These are phyloP conservation scores for Citrus australasica DNA, from an alignment of 345 rosid species.

Conservation along the genomic window DNA sequence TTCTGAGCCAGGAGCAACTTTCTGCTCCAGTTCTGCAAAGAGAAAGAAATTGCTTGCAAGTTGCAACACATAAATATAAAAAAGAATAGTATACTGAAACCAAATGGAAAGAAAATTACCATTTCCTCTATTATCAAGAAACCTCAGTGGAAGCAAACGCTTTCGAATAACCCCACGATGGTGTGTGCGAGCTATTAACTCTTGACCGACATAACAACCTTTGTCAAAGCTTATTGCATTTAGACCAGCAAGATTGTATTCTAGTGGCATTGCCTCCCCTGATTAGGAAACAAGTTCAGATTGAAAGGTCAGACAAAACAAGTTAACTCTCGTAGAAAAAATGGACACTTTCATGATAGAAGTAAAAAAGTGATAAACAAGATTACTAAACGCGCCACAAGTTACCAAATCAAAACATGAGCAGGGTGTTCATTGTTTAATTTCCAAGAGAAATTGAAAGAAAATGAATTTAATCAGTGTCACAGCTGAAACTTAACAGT, in stretches of 20 bases:
- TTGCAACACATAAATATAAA: not conserved
- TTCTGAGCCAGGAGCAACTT: conserved; percentile 62
- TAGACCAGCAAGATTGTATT: conserved; percentile 78
- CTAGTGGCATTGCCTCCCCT: conserved; percentile 95
- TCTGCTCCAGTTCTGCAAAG: conserved; percentile 47
- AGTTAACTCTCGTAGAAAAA: not conserved
- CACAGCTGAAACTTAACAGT: not conserved
- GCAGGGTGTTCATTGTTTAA: not conserved
- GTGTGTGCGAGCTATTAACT: conserved; percentile 90
- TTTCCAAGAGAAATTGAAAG: not conserved
- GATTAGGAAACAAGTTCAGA: conserved; percentile 5
- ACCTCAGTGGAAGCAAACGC: conserved; percentile 69
- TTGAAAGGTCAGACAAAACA: not conserved
- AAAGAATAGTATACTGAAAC: not conserved
- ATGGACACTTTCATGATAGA: not conserved
- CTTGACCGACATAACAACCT: conserved; percentile 97
- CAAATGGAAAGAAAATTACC: conserved; percentile 33
- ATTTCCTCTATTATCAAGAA: conserved; percentile 48
- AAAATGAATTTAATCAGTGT: not conserved
- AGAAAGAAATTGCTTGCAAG: not conserved
- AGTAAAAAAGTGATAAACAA: not conserved
- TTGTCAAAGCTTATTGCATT: conserved; percentile 93
- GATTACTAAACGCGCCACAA: not conserved
- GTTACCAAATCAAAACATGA: not conserved
- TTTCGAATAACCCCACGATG: conserved; percentile 85